Evolutionary conservation across 331 rosid species (phyloP).

Genomic region (Acacia pycnantha): DNA sequence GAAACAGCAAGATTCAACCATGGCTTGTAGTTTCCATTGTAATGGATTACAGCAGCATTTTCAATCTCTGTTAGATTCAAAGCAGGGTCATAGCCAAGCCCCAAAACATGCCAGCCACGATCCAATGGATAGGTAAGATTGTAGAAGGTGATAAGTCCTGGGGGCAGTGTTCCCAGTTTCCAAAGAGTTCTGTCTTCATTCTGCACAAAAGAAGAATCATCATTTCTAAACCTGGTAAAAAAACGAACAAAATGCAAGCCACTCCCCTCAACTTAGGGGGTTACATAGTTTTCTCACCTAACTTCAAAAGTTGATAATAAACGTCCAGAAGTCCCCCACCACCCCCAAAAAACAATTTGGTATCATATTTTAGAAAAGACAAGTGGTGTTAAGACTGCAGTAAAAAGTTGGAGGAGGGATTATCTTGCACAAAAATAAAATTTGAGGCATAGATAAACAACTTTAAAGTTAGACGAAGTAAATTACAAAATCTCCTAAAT

Average conservation of each 20-base stretch:
- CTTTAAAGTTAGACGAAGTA: neutral
- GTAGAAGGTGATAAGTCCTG: slow-evolving; percentile 88
- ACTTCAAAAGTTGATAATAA: neutral
- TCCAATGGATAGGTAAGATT: slow-evolving; percentile 79
- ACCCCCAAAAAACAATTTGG: neutral
- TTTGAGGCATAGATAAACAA: neutral
- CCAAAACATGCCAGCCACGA: slow-evolving; percentile 90
- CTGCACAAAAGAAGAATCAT: slow-evolving; percentile 50
- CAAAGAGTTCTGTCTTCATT: slow-evolving; percentile 97
- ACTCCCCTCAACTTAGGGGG: neutral
- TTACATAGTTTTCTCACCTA: neutral
- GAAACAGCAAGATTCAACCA: slow-evolving; percentile 91
- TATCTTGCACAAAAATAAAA: neutral
- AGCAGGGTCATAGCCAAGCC: slow-evolving; percentile 98
- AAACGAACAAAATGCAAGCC: neutral
- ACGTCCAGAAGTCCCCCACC: neutral
- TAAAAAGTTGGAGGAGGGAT: neutral
- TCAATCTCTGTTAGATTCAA: slow-evolving; percentile 75
- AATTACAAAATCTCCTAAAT: neutral
- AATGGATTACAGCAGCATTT: slow-evolving; percentile 85
- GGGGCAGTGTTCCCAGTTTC: slow-evolving; percentile 95
- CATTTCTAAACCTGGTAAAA: slow-evolving; percentile 21
- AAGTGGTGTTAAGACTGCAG: neutral
- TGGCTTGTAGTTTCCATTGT: slow-evolving; percentile 97
- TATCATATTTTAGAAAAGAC: neutral